These are phyloP conservation scores for Cytospora mali DNA, from an alignment of 2,329 filamentous ascomycete species.

Conservation along the genomic window DNA sequence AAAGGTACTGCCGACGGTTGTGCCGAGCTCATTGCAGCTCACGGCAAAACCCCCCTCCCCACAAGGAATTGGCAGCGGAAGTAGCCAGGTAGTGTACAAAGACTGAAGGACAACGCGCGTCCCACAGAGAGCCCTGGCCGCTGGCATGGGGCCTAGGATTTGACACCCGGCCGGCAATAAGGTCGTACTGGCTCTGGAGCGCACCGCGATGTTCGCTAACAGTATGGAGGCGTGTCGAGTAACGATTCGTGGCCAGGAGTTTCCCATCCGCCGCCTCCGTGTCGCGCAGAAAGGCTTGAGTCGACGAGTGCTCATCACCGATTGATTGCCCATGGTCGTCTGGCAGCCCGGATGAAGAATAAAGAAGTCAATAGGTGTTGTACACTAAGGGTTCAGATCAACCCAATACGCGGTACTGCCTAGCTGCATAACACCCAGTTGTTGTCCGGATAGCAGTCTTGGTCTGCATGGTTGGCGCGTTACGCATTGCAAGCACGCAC, in stretches of 20 bases:
- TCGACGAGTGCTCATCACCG: neutral
- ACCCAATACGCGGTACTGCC: neutral
- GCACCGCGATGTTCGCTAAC: slow-evolving; percentile 9
- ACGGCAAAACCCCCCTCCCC: too few relatives aligned
- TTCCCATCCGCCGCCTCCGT: slow-evolving; percentile 15
- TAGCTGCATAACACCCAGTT: neutral
- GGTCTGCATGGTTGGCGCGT: too few relatives aligned
- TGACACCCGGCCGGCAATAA: slow-evolving; percentile 19
- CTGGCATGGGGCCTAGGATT: slow-evolving; percentile 13
- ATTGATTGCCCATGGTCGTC: neutral
- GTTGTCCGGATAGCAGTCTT: neutral
- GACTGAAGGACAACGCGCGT: slow-evolving; percentile 25
- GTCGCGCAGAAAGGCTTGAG: neutral
- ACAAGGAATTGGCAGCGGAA: slow-evolving; percentile 1
- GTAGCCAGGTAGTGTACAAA: too few relatives aligned
- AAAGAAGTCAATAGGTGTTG: neutral
- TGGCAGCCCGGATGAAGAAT: neutral
- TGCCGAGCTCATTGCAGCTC: slow-evolving; percentile 25
- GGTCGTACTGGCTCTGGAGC: slow-evolving; percentile 20
- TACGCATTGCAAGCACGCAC: neutral
- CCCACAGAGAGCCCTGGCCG: slow-evolving; percentile 23
- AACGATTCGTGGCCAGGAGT: slow-evolving; percentile 26
- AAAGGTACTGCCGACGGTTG: slow-evolving; percentile 29
- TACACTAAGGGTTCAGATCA: neutral
- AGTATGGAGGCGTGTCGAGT: slow-evolving; percentile 16